Conservation (phyloP, 306 rosid species). For the Pyrus betulifolia region DNA sequence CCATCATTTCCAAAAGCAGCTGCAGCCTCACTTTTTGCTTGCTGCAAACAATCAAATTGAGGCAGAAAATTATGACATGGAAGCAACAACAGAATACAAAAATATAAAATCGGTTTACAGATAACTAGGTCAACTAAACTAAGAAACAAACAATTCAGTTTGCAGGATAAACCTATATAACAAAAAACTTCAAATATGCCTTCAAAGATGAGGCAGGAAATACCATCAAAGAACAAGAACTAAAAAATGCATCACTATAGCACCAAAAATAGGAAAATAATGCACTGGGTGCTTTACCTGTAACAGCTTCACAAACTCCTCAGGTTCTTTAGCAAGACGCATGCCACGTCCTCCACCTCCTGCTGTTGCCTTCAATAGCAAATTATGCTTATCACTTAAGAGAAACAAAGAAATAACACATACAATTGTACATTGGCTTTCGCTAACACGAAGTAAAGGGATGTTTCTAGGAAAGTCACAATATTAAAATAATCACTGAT, state of each 20-base stretch:
- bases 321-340: conserved; percentile 97
- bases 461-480: background rate
- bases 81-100: background rate
- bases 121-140: background rate
- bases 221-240: background rate
- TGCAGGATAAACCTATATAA: background rate
- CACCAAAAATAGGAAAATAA: too few species aligned
- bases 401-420: conserved; percentile 13
- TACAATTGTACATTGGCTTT: background rate
- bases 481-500: background rate
- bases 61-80: conserved; percentile 1
- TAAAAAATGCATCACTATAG: background rate
- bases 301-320: conserved; percentile 90
- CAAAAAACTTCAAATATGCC: background rate
- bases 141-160: background rate
- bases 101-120: background rate
- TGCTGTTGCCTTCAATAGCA: conserved; percentile 76
- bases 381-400: conserved; percentile 30
- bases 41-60: conserved; percentile 43
- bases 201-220: background rate
- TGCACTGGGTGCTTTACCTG: conserved; percentile 47
- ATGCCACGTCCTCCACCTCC: conserved; percentile 99
- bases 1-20: conserved; percentile 99
- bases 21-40: conserved; percentile 98
- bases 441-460: background rate